These are phyloP conservation scores for Plantago rigida DNA, from an alignment of 305 asterid genomes.

Conservation along the genomic window DNA sequence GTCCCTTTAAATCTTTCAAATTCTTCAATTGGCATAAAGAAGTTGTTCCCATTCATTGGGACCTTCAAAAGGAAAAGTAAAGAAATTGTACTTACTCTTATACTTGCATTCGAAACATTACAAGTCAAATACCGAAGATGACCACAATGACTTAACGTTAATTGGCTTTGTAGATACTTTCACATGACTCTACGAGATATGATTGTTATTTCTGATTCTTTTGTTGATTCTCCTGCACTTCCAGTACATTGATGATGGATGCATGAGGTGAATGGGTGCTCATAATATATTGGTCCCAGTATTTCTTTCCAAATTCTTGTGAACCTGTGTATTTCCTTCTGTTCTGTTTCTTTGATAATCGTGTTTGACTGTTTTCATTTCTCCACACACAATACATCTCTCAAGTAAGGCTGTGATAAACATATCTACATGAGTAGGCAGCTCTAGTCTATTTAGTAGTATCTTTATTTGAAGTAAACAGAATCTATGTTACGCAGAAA, in stretches of 20 bases:
- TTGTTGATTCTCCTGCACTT: slow-evolving; percentile 19
- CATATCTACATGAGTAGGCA: not conserved
- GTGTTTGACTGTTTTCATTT: not conserved
- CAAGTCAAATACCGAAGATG: slow-evolving; percentile 33
- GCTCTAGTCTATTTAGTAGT: not conserved
- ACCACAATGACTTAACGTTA: slow-evolving; percentile 32
- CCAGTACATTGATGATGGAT: slow-evolving; percentile 14
- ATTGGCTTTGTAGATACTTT: slow-evolving; percentile 36
- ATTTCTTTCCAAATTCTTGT: not conserved
- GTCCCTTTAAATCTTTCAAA: slow-evolving; percentile 35
- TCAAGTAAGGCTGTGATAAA: not conserved
- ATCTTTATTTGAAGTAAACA: not conserved
- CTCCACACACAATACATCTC: not conserved
- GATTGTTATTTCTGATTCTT: slow-evolving; percentile 19
- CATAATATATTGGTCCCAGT: not conserved
- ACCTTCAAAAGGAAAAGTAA: slow-evolving; percentile 32
- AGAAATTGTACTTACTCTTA: slow-evolving; percentile 51
- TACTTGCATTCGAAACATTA: slow-evolving; percentile 37
- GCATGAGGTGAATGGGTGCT: not conserved
- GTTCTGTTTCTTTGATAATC: not conserved
- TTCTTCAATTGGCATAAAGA: slow-evolving; percentile 42
- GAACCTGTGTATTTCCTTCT: not conserved
- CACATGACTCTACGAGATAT: slow-evolving; percentile 28
- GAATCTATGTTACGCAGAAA: not conserved
- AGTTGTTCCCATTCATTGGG: slow-evolving; percentile 35